Evolutionary conservation across 495 filamentous ascomycete species (phyloP), one percentile per base, ranked within the genome.

Genomic region (Tuber calosporum): DNA sequence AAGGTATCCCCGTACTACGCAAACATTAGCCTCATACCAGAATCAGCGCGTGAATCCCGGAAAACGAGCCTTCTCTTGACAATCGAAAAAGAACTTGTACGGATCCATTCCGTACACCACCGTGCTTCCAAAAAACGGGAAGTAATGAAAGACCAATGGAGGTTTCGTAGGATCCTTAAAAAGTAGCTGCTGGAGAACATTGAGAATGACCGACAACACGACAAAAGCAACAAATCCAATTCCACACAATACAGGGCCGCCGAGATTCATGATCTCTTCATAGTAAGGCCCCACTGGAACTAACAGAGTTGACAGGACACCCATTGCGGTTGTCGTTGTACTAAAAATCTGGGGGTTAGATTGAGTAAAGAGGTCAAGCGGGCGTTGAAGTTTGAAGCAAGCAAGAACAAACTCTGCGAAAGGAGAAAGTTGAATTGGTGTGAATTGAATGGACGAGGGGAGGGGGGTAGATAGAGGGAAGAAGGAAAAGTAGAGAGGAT

Each of bases 61-160:
- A 70, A 36, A 67, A 62, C 72, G 68, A 74, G 93, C 92, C 88
- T 93, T 92, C 67, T 86, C 79, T 76, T 86, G 87, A 84, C 87
- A 90, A 41, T 87, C 84, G 72, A 87, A 86, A 83, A 93, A 93
- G 84, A 94, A 95, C 34, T 83, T 85, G 76, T 91, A 92, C 13
- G 92, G 92, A 79, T 95, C 91, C 84, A 92, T 94, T 74, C 92
- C 92, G 83, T 95, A 95, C 26, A 84, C 86, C 67, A 95, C 83
- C 68, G 92, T 93, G 81, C 87, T 94, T 34, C 92, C 92, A 78
- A 95, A 83, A 62, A 94, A 81, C 6, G 92, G 92, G 77, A 95
- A 87, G 88, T 88, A 93, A 83, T 94, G 91, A 79, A 94, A 95
- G 62, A 95, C 91, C 19, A 94, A 74, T 7, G 92, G 92, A 19